These are phyloP conservation scores for Leptodermis oblonga DNA, from an alignment of 257 asterid species.

Conservation along the genomic window DNA sequence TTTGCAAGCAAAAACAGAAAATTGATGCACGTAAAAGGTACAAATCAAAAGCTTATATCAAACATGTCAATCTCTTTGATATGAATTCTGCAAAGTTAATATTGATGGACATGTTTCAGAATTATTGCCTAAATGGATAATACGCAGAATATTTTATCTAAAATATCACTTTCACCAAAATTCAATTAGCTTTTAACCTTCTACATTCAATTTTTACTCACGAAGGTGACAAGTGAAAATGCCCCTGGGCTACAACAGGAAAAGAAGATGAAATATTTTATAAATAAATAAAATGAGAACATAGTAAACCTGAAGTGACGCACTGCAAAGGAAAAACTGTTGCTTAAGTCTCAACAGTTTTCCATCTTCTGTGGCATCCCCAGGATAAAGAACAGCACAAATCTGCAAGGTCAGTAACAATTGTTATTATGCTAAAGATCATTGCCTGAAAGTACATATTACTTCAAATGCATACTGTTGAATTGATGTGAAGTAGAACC, in stretches of 20 bases:
- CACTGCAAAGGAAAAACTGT: conserved; percentile 97
- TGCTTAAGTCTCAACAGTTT: conserved; percentile 89
- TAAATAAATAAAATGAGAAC: conserved; percentile 8
- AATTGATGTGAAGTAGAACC: not conserved
- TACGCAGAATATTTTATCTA: not conserved
- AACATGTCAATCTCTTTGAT: not conserved
- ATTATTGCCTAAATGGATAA: too few species aligned
- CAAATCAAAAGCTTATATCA: not conserved
- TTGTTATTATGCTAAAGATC: not conserved
- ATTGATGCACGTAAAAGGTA: not conserved
- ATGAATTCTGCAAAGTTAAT: not conserved
- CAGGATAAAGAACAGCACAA: conserved; percentile 97
- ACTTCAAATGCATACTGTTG: not conserved
- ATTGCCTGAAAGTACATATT: not conserved
- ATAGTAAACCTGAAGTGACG: conserved; percentile 85
- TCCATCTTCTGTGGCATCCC: conserved; percentile 96
- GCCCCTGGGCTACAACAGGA: not conserved
- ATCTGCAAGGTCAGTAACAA: conserved; percentile 46
- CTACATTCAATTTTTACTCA: not conserved
- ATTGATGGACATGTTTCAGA: not conserved
- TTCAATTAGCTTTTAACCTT: not conserved
- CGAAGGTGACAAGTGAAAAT: not conserved
- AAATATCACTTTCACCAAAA: not conserved
- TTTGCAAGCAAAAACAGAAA: not conserved
- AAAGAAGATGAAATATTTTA: not conserved